These are phyloP conservation scores for Kalmusia sp. DNA, from an alignment of 2,329 filamentous ascomycete genomes.

Conservation along the genomic window DNA sequence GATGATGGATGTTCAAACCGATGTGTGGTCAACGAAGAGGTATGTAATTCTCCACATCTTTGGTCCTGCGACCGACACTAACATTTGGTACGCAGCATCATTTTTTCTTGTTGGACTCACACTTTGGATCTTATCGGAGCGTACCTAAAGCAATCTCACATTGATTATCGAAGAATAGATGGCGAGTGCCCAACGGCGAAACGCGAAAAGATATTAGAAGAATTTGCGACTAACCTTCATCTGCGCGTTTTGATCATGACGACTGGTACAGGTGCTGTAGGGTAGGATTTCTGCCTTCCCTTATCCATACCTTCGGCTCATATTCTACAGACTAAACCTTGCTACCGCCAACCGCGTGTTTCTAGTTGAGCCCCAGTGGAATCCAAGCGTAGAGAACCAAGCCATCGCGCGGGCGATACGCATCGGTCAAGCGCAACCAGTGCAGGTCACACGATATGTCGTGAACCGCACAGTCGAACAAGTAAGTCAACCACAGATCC, in stretches of 20 bases:
- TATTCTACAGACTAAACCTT: slow-evolving; percentile 53
- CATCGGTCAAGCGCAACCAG: slow-evolving; percentile 53
- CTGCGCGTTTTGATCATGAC: slow-evolving; percentile 60
- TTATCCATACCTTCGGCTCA: not conserved
- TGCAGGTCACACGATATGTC: slow-evolving; percentile 56
- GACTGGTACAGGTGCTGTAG: slow-evolving; percentile 59
- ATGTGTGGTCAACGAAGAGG: slow-evolving; percentile 38
- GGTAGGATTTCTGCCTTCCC: slow-evolving; percentile 43
- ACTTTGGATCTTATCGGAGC: slow-evolving; percentile 32
- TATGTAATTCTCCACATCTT: slow-evolving; percentile 5
- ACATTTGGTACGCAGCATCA: slow-evolving; percentile 26
- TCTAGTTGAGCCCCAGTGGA: slow-evolving; percentile 64
- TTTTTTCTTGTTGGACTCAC: slow-evolving; percentile 41
- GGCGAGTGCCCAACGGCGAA: slow-evolving; percentile 49
- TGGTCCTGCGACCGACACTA: not conserved
- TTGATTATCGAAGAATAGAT: slow-evolving; percentile 52
- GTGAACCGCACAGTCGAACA: slow-evolving; percentile 53
- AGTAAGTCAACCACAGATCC: slow-evolving; percentile 36
- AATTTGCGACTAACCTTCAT: slow-evolving; percentile 41
- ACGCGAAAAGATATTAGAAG: slow-evolving; percentile 48
- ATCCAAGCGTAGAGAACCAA: slow-evolving; percentile 60
- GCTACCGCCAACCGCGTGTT: slow-evolving; percentile 57
- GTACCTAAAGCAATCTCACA: slow-evolving; percentile 14
- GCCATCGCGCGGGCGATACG: slow-evolving; percentile 59
- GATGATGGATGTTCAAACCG: slow-evolving; percentile 38